Percentiles rank a stretch among this genome's conserved stretches.
These are phyloP conservation scores for Trypanosomatidae sp. DNA, from an alignment of 208 protist species.

Conservation along the genomic window DNA sequence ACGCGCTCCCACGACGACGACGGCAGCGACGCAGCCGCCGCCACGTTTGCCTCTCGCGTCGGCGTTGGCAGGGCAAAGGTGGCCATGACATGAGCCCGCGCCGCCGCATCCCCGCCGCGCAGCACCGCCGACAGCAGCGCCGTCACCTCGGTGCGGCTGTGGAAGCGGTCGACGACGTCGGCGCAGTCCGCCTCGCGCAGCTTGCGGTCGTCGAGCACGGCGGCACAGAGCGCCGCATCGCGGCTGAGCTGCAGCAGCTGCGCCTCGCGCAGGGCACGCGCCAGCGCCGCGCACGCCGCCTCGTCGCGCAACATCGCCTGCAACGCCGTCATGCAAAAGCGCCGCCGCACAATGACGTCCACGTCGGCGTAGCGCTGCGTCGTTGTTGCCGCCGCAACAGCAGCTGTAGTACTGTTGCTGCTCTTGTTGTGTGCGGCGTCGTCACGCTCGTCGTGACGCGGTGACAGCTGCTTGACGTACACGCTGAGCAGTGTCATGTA, in stretches of 20 bases:
- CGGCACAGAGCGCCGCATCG: slow-evolving; percentile 52
- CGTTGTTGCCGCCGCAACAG: slow-evolving; percentile 5
- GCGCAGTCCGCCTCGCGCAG: slow-evolving; percentile 29
- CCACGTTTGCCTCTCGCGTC: too few relatives aligned
- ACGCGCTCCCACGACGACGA: slow-evolving; percentile 35
- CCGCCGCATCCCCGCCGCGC: slow-evolving; percentile 17
- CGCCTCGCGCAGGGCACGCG: slow-evolving; percentile 14
- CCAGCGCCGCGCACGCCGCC: slow-evolving; percentile 10
- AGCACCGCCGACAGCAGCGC: slow-evolving; percentile 44
- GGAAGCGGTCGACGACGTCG: slow-evolving; percentile 29
- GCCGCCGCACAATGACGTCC: slow-evolving; percentile 20
- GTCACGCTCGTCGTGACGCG: neutral
- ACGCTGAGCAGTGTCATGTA: slow-evolving; percentile 35
- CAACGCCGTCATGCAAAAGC: slow-evolving; percentile 18
- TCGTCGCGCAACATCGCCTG: slow-evolving; percentile 8
- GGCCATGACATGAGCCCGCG: slow-evolving; percentile 16
- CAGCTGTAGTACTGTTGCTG: slow-evolving; percentile 6
- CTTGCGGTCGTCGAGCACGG: slow-evolving; percentile 31
- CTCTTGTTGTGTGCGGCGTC: slow-evolving; percentile 10
- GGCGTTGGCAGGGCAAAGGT: slow-evolving; percentile 18
- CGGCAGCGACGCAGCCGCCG: too few relatives aligned
- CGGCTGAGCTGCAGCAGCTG: slow-evolving; percentile 29
- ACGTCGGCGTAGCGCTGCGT: slow-evolving; percentile 5
- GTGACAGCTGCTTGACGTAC: neutral
- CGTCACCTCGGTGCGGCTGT: slow-evolving; percentile 52